Evolutionary conservation across 805 yeast genomes (phyloP).

Genomic region (Pichia eremophila): DNA sequence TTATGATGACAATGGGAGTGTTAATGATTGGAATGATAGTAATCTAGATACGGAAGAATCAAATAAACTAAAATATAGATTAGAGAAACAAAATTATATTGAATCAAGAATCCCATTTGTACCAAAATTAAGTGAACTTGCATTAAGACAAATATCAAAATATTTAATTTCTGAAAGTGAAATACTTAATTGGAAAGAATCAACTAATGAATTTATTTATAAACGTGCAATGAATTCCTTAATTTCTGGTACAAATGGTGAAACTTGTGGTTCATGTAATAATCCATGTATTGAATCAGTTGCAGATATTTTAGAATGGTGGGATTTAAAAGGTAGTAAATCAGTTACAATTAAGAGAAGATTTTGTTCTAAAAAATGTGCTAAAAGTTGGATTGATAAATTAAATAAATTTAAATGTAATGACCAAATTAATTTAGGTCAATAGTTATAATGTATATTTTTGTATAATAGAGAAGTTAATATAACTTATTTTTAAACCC

Average conservation of each 20-base stretch:
- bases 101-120: conserved; percentile 20
- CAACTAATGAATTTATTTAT: conserved; percentile 38
- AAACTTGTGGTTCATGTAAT: conserved; percentile 44
- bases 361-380: conserved; percentile 48
- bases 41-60: background rate
- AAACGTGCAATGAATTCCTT: conserved; percentile 40
- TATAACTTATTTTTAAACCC: conserved; percentile 27
- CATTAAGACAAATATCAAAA: conserved; percentile 38
- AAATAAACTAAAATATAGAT: background rate
- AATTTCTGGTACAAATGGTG: conserved; percentile 41
- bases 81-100: conserved; percentile 10
- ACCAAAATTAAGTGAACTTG: conserved; percentile 39
- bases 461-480: no score
- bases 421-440: background rate
- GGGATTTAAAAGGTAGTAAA: conserved; percentile 47
- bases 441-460: no score
- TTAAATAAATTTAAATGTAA: conserved; percentile 4
- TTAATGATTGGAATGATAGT: conserved; percentile 3
- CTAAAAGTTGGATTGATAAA: conserved; percentile 22
- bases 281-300: conserved; percentile 42
- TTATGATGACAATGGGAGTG: conserved; percentile 8
- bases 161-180: conserved; percentile 49
- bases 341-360: conserved; percentile 43
- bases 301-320: conserved; percentile 58
- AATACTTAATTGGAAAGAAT: conserved; percentile 42